Evolutionary conservation across 305 asterid species (phyloP), one percentile per base, ranked within the genome.

Genomic region (Rubia peregrina): DNA sequence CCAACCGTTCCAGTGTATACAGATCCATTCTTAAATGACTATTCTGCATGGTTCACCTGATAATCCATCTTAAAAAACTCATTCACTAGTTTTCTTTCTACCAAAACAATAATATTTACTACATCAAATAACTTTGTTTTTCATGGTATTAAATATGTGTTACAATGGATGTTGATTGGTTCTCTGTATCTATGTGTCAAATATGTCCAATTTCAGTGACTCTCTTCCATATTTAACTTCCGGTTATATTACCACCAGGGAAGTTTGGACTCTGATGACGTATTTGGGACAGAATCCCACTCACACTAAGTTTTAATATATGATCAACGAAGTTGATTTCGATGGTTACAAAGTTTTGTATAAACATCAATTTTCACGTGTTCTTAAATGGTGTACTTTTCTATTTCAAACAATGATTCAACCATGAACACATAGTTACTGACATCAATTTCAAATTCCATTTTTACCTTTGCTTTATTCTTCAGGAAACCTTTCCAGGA

Each of bases 231-330:
- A 24, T 24, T 19, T 16, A 70, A 48, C 38, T 64, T 26, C 71
- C 87, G 96, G 97, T 77, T 83, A 85, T 80, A 89, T 90, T 83
- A 90, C 96, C 73, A 89, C 97, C 65, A 89, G 89, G 87, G 97
- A 90, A 80, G 88, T 90, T 59, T 96, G 97, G 14, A 89, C 94
- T 0, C 94, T 87, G 65, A 90, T 90, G 97, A 88, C 94, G 55
- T 90, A 94, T 10, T 67, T 89, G 33, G 80, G 97, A 46, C 97
- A 89, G 78, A 89, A 88, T 57, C 96, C 96, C 14, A 89, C 96
- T 0, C 91, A 88, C 79, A 91, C 90, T 67, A 90, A 88, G 83
- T 91, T 88, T 73, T 90, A 88, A 78, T 90, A 87, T 70, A 89
- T 90, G 96, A 87, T 90, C 82, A 88, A 87, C 9, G 96, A 88